Percentiles rank a stretch among this genome's conserved stretches.
Evolutionary conservation across 495 filamentous ascomycete species (phyloP).

Genomic region (Aspergillus taichungensis): DNA sequence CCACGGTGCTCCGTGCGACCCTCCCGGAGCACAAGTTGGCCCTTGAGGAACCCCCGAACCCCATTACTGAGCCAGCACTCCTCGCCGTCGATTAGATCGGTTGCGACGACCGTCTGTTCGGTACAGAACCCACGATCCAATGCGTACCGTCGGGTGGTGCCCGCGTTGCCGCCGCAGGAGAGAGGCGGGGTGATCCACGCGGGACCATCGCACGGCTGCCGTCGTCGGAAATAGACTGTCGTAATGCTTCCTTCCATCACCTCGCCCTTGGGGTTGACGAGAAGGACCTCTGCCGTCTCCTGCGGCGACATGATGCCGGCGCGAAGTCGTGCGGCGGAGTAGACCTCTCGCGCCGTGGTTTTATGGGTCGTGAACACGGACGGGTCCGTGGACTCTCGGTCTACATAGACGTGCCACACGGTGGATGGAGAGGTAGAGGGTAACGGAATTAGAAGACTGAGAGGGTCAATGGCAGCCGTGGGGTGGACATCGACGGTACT

Average conservation of each 20-base stretch:
- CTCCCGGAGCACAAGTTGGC: slow-evolving; percentile 24
- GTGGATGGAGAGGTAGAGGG: slow-evolving; percentile 1
- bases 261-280: slow-evolving; percentile 57
- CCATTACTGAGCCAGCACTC: slow-evolving; percentile 80
- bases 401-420: slow-evolving; percentile 46
- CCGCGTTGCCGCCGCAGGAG: slow-evolving; percentile 65
- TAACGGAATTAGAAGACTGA: slow-evolving; percentile 45
- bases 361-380: slow-evolving; percentile 68
- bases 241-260: slow-evolving; percentile 84
- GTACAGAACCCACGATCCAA: slow-evolving; percentile 53
- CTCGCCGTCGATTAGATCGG: slow-evolving; percentile 60
- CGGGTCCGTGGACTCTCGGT: slow-evolving; percentile 39
- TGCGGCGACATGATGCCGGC: slow-evolving; percentile 42
- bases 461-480: slow-evolving; percentile 38
- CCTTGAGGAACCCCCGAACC: slow-evolving; percentile 63
- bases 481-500: slow-evolving; percentile 42
- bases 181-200: slow-evolving; percentile 36
- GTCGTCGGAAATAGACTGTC: slow-evolving; percentile 69
- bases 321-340: slow-evolving; percentile 52
- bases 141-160: slow-evolving; percentile 76
- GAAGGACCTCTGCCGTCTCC: slow-evolving; percentile 59
- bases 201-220: not conserved
- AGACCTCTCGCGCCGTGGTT: slow-evolving; percentile 58
- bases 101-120: slow-evolving; percentile 48
- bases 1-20: slow-evolving; percentile 20